Percentiles rank a stretch among this genome's conserved stretches.
Conservation (phyloP, 768 basidiomycete genomes). For the Grammothele lineata region DNA sequence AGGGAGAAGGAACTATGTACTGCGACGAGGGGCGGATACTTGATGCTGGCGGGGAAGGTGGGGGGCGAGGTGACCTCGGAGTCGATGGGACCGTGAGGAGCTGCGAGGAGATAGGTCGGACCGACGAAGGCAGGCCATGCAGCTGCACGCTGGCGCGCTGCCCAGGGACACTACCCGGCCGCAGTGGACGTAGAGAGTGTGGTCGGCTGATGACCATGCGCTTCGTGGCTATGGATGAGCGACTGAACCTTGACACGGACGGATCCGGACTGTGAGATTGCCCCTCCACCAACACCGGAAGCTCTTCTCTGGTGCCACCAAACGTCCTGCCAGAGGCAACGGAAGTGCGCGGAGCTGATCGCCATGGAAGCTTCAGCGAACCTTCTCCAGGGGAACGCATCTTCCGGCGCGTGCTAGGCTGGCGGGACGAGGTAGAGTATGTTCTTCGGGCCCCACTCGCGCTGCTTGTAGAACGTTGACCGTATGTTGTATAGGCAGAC, state of each 20-base stretch:
- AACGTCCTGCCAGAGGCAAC: constrained; percentile 10
- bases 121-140: neutral
- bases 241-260: neutral
- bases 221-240: constrained; percentile 1
- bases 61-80: neutral
- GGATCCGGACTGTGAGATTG: neutral
- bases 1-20: neutral
- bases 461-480: constrained; percentile 1
- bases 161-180: too few species aligned
- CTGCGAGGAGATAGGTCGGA: constrained; percentile 7
- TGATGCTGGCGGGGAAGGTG: neutral
- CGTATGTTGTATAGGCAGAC: constrained; percentile 3
- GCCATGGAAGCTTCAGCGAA: constrained; percentile 2
- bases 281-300: constrained; percentile 11
- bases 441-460: constrained; percentile 1
- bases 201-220: constrained; percentile 10
- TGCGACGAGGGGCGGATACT: neutral
- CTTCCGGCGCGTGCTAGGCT: constrained; percentile 5
- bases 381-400: constrained; percentile 5
- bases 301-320: constrained; percentile 7
- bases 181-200: constrained; percentile 9
- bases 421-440: constrained; percentile 3
- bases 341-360: constrained; percentile 8
- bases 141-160: constrained; percentile 2
- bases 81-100: constrained; percentile 5